These are phyloP conservation scores for Gossypium stocksii DNA, from an alignment of 345 rosid genomes.

Conservation along the genomic window DNA sequence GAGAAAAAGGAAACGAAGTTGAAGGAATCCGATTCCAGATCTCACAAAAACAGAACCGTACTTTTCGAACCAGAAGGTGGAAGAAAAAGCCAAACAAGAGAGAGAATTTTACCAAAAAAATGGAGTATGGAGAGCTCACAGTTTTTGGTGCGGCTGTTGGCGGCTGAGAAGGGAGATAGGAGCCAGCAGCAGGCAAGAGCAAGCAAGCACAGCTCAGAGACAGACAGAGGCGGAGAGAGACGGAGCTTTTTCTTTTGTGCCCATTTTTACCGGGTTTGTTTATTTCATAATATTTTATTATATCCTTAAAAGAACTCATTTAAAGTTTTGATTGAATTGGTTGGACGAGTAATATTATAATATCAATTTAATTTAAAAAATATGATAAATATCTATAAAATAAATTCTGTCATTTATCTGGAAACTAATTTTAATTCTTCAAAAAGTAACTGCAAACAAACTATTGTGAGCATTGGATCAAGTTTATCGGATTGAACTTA, in stretches of 20 bases:
- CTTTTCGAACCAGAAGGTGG: not conserved
- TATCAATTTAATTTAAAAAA: not conserved
- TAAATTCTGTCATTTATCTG: too few relatives aligned
- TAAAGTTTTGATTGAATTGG: not conserved
- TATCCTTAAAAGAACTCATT: not conserved
- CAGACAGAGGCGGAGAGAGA: not conserved
- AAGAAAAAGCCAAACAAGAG: not conserved
- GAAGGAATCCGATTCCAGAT: conserved; percentile 1
- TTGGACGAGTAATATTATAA: not conserved
- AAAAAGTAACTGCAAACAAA: too few relatives aligned
- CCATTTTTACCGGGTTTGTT: not conserved
- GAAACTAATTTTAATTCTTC: too few relatives aligned
- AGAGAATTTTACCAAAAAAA: not conserved
- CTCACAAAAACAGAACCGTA: not conserved
- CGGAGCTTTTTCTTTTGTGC: not conserved
- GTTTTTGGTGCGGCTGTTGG: not conserved
- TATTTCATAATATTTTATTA: not conserved
- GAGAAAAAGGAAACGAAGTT: not conserved
- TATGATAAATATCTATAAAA: not conserved
- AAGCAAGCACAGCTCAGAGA: conserved; percentile 8
- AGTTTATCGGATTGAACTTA: too few relatives aligned
- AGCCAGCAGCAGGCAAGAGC: not conserved
- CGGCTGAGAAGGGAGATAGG: not conserved
- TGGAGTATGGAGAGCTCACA: not conserved
- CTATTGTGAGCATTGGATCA: not conserved